Conservation (phyloP, 495 filamentous ascomycete genomes). For the Symbiotaphrina buchneri region DNA sequence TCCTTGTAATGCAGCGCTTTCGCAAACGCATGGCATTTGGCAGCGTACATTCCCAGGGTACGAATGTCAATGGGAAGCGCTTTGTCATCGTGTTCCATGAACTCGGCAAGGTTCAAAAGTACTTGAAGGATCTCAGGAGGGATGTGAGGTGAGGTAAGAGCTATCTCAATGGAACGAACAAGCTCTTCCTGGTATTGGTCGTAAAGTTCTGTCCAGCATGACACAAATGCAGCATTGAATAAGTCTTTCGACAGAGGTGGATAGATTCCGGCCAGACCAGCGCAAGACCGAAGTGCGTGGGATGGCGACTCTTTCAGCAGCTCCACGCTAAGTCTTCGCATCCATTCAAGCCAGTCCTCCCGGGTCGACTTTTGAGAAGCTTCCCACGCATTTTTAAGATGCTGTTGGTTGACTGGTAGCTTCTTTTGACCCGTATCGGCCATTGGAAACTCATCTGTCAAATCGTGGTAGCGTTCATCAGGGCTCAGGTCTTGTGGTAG, state of each 20-base stretch:
- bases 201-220: conserved; percentile 95
- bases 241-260: conserved; percentile 77
- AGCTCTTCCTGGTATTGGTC: conserved; percentile 89
- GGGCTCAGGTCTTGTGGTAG: conserved; percentile 86
- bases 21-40: conserved; percentile 88
- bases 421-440: conserved; percentile 82
- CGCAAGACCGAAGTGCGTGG: conserved; percentile 81
- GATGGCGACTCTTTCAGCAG: conserved; percentile 89
- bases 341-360: conserved; percentile 99
- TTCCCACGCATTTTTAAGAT: conserved; percentile 95
- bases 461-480: conserved; percentile 59
- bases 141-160: conserved; percentile 77
- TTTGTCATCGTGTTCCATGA: conserved; percentile 99
- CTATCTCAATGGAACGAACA: conserved; percentile 84
- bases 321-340: conserved; percentile 85
- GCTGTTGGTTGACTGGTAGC: conserved; percentile 85
- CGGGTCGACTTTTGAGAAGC: conserved; percentile 83
- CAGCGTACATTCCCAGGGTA: conserved; percentile 75
- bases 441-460: conserved; percentile 51
- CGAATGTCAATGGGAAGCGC: conserved; percentile 93
- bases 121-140: conserved; percentile 89
- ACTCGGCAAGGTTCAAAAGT: conserved; percentile 88
- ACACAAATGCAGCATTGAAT: conserved; percentile 97
- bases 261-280: conserved; percentile 73
- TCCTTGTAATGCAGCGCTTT: conserved; percentile 99